Evolutionary conservation across 805 yeast genomes (phyloP).

Genomic region (Metschnikowia rubicola): DNA sequence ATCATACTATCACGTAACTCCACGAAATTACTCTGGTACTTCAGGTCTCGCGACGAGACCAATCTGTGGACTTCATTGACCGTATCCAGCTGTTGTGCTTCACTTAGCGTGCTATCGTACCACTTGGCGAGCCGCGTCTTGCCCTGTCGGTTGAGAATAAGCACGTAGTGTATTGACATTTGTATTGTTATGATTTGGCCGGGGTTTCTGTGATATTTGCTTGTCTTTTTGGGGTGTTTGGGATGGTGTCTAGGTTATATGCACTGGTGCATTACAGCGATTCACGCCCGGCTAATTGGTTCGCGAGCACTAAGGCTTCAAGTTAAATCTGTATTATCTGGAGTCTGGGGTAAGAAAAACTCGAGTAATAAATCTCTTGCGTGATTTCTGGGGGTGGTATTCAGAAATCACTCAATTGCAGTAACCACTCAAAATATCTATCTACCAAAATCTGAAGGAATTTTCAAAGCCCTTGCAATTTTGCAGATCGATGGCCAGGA

Average conservation of each 20-base stretch:
- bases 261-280: no score
- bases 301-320: no score
- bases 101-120: slow-evolving; percentile 42
- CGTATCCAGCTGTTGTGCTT: slow-evolving; percentile 31
- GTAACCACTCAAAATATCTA: no score
- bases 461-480: no score
- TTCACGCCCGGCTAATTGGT: no score
- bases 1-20: slow-evolving; percentile 58
- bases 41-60: slow-evolving; percentile 79
- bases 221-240: neutral
- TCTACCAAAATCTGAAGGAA: no score
- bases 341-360: no score
- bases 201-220: neutral
- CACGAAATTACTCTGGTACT: slow-evolving; percentile 77
- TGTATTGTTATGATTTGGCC: neutral
- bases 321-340: no score
- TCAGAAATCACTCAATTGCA: no score
- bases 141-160: slow-evolving; percentile 92
- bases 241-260: neutral
- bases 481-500: no score
- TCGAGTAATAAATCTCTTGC: no score
- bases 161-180: slow-evolving; percentile 78
- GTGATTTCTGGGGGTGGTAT: no score
- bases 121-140: slow-evolving; percentile 82
- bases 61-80: slow-evolving; percentile 71